Evolutionary conservation across 2,329 filamentous ascomycete species (phyloP).

Genomic region (Ophiostoma angusticollis): DNA sequence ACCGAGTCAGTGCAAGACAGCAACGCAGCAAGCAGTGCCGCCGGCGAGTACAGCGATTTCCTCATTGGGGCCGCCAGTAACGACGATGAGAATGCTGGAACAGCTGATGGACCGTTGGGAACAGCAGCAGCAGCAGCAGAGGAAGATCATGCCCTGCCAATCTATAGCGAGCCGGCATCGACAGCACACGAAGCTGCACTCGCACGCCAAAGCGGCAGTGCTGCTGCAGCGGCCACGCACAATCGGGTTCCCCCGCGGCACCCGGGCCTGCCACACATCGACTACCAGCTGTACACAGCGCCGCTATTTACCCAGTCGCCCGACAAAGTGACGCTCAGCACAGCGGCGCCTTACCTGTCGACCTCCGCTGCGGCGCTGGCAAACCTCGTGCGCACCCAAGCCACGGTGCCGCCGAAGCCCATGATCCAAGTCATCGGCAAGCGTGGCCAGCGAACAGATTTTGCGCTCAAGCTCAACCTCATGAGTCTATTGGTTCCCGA

Average conservation of each 20-base stretch:
- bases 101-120: neutral
- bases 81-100: slow-evolving; percentile 1
- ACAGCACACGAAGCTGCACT: slow-evolving; percentile 10
- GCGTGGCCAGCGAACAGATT: slow-evolving; percentile 33
- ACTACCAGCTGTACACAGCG: slow-evolving; percentile 40
- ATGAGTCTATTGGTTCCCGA: slow-evolving; percentile 40
- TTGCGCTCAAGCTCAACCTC: slow-evolving; percentile 40
- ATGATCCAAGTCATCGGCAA: slow-evolving; percentile 36
- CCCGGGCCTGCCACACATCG: slow-evolving; percentile 34
- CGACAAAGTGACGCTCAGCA: slow-evolving; percentile 35
- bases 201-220: slow-evolving; percentile 12
- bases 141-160: slow-evolving; percentile 14
- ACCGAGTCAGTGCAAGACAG: neutral
- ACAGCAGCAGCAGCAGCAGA: neutral
- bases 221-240: slow-evolving; percentile 8
- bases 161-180: slow-evolving; percentile 22
- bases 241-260: slow-evolving; percentile 23
- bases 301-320: slow-evolving; percentile 37
- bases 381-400: slow-evolving; percentile 33
- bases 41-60: slow-evolving; percentile 2
- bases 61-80: neutral
- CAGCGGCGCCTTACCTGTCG: slow-evolving; percentile 35
- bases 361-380: slow-evolving; percentile 31
- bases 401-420: slow-evolving; percentile 42
- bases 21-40: neutral